Percentiles rank a stretch among this genome's conserved stretches.
phyloP scores from a whole-genome alignment of 345 rosid species.

The Citrus reticulata region DNA sequence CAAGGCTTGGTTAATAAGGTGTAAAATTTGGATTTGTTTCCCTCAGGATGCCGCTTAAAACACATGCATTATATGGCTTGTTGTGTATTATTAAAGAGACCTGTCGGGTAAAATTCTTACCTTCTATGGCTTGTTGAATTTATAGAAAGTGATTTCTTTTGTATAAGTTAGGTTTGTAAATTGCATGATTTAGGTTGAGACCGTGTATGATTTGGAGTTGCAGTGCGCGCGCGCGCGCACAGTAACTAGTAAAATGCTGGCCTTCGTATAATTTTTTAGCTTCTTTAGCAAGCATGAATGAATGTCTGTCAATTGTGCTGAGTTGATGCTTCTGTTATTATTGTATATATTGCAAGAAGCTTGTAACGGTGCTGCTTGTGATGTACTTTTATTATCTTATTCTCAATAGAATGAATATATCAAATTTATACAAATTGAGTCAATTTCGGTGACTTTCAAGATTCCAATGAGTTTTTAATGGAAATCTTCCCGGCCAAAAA shows the following conservation, averaged over 20 bases:
- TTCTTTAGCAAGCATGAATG: background rate
- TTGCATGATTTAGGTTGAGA: background rate
- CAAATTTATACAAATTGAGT: background rate
- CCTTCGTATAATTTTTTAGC: background rate
- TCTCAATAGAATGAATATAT: background rate
- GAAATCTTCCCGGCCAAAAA: background rate
- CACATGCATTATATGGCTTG: background rate
- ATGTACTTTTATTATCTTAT: background rate
- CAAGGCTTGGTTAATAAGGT: background rate
- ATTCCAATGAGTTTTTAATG: background rate
- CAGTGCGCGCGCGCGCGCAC: rapidly evolving
- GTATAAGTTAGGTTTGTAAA: background rate
- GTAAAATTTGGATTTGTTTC: background rate
- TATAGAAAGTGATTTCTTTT: background rate
- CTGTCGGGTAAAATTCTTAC: background rate
- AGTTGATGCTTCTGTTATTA: background rate
- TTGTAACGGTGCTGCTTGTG: background rate
- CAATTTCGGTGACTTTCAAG: background rate
- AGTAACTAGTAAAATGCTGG: background rate
- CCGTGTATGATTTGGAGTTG: background rate
- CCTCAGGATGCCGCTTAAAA: background rate
- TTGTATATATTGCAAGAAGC: background rate
- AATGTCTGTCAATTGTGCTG: background rate
- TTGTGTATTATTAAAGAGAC: background rate
- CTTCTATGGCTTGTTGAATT: background rate